Base-by-base conservation (phyloP, 2,329 filamentous ascomycete species). In the Diaporthe vaccinii region DNA sequence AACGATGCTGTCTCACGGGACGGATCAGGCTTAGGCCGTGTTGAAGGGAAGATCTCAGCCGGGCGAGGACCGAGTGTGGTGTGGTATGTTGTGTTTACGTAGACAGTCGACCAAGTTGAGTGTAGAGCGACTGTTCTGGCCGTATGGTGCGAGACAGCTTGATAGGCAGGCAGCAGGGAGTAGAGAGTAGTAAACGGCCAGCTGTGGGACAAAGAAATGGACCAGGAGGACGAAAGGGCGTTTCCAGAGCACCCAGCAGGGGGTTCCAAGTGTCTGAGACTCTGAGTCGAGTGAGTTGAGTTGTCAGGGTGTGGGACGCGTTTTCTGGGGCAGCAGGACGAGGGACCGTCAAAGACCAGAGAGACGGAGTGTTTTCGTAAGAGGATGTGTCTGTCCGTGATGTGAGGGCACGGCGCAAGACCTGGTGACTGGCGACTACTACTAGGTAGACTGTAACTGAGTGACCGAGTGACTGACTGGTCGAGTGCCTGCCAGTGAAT, bases 1-100 rank as follows among this genome's bases (percentile, higher is more conserved):
- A 34, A 69, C 62, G 53, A 55, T 65, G 70, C 46, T 41, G 70
- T 69, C 28, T 58, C 36, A 69, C 44, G 71, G 62, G 70, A 44
- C 36, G 70, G 46, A 57, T 61, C 69, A 20, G 53, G 41, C 15
- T 59, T 25, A 49, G 41, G 28, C 17, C 25, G 41, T 22, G n/a
- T 31, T 44, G 55, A n/a, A 39, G 39, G 58, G 68, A 31, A 34
- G 28, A 41, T 36, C 31, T 46, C 10, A 31, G 31, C 41, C 39
- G 10, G 51, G 36, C 28, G 39, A 61, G 36, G 46, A 39, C 62
- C 2, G 34, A 41, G 28, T 36, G 46, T 51, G 44, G 49, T 36
- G 59, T 46, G 34, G 17, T 39, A 25, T 51, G 28, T 17, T 51
- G 44, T 49, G 31, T 73, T 39, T 36, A 39, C 31, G 46, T 25